Evolutionary conservation across 2,329 filamentous ascomycete genomes (phyloP), one percentile per base, ranked within the genome.

Genomic region (Trichoderma gracile): DNA sequence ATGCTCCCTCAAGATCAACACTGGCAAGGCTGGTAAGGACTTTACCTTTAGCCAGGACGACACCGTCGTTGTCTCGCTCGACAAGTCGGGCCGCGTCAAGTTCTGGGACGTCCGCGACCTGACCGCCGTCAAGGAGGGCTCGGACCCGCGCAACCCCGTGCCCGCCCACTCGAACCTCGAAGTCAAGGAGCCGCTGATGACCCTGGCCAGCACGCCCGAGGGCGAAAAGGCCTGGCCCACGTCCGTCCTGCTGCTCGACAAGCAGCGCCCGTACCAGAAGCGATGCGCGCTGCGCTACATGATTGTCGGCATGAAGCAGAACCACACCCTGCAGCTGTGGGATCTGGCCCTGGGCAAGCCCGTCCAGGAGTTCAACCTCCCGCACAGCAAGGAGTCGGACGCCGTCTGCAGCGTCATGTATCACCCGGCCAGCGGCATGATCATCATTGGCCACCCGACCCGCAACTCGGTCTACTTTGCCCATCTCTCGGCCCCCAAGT

Each of bases 11-110:
- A 96, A 93, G 78, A 97, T 99, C 77, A 92, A 94, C 70, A 98
- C 93, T 67, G 95, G 94, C 70, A 99, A 99, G 81, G 94, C 95
- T 69, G 95, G 93, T 68, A 99, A 99, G 78, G 95, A 99, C 76
- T 99, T 99, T 75, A 90, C 89, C 53, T 99, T 99, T 79, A 97
- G 94, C 77, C 93, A 96, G 76, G 95, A 99, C 76, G 95, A 99
- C 76, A 91, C 90, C 1, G 89, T 94, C 46, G 92, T 99, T 70
- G 93, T 96, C 53, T 97, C 94, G 55, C 86, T 99, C 59, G 96
- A 99, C 77, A 99, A 99, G 81, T 94, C 93, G 66, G 96, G 95
- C 54, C 89, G 92, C 67, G 89, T 98, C 79, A 95, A 96, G 78
- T 97, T 99, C 82, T 99, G 95, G 96, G 95, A 99, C 76, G 92